These are phyloP conservation scores for Alternaria solani DNA, from an alignment of 2,329 filamentous ascomycete genomes.

Conservation along the genomic window DNA sequence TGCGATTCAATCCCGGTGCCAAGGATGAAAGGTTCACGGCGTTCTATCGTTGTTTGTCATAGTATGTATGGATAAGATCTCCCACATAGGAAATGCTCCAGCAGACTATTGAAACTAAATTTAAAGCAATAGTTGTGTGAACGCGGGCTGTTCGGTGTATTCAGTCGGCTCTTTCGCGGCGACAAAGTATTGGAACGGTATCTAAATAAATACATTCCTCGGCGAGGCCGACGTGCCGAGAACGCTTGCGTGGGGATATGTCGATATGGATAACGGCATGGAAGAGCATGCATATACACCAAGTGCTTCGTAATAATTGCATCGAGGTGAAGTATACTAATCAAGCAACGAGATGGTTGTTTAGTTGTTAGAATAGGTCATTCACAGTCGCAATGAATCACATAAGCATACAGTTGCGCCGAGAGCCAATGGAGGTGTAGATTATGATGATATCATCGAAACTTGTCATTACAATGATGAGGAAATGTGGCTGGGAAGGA, in stretches of 20 bases:
- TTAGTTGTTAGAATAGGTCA: neutral
- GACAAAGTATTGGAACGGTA: neutral
- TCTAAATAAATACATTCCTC: neutral
- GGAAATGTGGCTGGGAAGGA: neutral
- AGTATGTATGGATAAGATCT: neutral
- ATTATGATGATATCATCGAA: neutral
- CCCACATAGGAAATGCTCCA: neutral
- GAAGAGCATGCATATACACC: neutral
- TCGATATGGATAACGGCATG: neutral
- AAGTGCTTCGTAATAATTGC: neutral
- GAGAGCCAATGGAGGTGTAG: neutral
- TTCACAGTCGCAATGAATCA: neutral
- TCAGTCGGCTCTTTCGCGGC: neutral
- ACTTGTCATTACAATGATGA: neutral
- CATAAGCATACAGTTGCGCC: neutral
- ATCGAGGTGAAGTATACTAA: neutral
- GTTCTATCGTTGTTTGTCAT: neutral
- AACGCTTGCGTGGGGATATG: neutral
- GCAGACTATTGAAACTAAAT: neutral
- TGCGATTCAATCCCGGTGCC: neutral
- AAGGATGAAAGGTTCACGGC: neutral
- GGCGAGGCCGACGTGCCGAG: neutral
- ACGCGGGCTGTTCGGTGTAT: neutral
- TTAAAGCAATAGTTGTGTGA: neutral
- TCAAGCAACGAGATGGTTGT: neutral